Conservation (phyloP, 148 eudicot genomes). For the Silene uniflora region DNA sequence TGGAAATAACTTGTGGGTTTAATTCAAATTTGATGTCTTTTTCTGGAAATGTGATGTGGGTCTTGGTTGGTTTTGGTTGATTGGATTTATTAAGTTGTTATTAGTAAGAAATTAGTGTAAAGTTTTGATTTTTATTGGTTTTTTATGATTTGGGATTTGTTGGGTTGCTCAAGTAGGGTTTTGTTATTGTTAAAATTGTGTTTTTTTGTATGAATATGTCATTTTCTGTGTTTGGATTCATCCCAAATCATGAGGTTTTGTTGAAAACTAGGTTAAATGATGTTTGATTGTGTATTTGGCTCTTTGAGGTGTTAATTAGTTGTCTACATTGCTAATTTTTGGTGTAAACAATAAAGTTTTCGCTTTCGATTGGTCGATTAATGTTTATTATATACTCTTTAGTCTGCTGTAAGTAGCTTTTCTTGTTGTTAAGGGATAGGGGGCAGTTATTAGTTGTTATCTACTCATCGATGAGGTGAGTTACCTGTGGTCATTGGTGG, state of each 20-base stretch:
- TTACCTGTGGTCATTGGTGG: background rate
- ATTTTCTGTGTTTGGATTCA: constrained; percentile 17
- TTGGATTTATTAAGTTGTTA: background rate
- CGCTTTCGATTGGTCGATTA: constrained; percentile 3
- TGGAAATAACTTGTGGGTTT: constrained; percentile 12
- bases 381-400: background rate
- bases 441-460: background rate
- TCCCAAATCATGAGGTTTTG: background rate
- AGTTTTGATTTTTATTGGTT: background rate
- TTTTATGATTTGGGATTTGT: constrained; percentile 1
- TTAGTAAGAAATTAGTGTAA: background rate
- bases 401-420: background rate
- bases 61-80: constrained; percentile 14
- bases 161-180: constrained; percentile 10
- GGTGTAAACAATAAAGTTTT: background rate
- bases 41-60: constrained; percentile 16
- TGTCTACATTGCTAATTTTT: constrained; percentile 7
- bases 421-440: background rate
- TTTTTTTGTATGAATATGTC: background rate
- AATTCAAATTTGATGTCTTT: constrained; percentile 3
- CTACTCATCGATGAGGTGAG: constrained; percentile 6
- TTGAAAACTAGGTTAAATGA: background rate
- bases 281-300: constrained; percentile 1
- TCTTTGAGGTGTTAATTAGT: background rate
- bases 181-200: background rate